Percentiles rank a stretch among this genome's conserved stretches.
Evolutionary conservation across 495 filamentous ascomycete genomes (phyloP).

Genomic region (Trichoderma asperelloides): DNA sequence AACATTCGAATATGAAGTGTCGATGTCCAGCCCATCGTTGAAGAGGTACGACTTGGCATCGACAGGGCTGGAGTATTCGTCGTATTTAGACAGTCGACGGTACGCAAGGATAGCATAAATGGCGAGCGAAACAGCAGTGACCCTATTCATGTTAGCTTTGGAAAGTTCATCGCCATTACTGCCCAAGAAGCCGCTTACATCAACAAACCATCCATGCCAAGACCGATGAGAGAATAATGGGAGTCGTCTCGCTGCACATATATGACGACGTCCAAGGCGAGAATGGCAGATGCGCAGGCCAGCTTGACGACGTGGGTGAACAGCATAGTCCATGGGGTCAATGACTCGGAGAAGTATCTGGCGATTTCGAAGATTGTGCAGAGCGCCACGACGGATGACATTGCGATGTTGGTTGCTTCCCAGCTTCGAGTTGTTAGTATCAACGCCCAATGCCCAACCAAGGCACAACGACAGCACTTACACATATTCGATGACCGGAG

Average conservation of each 20-base stretch:
- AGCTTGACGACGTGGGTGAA: slow-evolving; percentile 36
- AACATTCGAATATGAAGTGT: slow-evolving; percentile 8
- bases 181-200: slow-evolving; percentile 21
- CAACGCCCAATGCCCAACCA: not conserved
- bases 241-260: slow-evolving; percentile 27
- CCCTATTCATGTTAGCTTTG: slow-evolving; percentile 11
- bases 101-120: slow-evolving; percentile 32
- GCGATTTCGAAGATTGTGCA: slow-evolving; percentile 33
- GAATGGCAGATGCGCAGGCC: slow-evolving; percentile 28
- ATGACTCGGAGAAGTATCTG: slow-evolving; percentile 29
- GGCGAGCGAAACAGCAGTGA: slow-evolving; percentile 24
- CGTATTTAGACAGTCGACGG: slow-evolving; percentile 32
- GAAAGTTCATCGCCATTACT: not conserved
- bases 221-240: slow-evolving; percentile 33
- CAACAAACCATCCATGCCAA: slow-evolving; percentile 32
- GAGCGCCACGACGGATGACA: slow-evolving; percentile 32
- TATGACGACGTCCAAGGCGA: slow-evolving; percentile 37
- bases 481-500: slow-evolving; percentile 39
- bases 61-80: slow-evolving; percentile 32
- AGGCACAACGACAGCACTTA: slow-evolving; percentile 19
- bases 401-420: slow-evolving; percentile 36
- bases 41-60: slow-evolving; percentile 27
- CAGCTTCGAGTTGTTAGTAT: slow-evolving; percentile 24
- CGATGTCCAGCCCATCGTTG: slow-evolving; percentile 11
- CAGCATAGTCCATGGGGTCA: slow-evolving; percentile 37